Conservation (phyloP, 768 basidiomycete species). For the Russula olivacea region DNA sequence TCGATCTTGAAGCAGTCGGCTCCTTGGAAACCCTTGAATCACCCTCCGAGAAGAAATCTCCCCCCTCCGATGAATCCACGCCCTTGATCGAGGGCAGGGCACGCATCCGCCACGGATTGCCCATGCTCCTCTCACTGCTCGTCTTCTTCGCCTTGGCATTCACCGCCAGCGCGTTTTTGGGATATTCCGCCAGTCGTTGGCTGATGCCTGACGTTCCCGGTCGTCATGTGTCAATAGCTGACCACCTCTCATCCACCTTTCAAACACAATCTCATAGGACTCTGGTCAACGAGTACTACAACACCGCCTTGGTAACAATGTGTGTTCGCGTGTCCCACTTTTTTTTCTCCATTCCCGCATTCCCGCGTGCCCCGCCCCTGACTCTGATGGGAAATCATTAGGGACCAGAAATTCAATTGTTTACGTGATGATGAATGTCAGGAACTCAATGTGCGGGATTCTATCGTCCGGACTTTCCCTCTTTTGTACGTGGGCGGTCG, state of each 20-base stretch:
- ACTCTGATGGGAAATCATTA: background rate
- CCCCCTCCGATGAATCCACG: background rate
- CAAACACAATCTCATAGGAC: background rate
- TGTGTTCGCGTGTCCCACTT: background rate
- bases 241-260: background rate
- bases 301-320: background rate
- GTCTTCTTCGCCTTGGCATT: constrained; percentile 1
- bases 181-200: background rate
- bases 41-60: background rate
- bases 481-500: background rate
- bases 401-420: background rate
- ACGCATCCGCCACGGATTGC: background rate
- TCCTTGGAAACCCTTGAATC: background rate
- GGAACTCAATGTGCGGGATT: background rate
- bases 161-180: constrained; percentile 6
- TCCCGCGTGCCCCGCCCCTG: background rate
- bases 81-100: background rate
- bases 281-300: background rate
- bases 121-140: background rate
- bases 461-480: background rate
- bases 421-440: background rate
- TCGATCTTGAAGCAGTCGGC: constrained; percentile 8
- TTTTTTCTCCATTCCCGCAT: background rate
- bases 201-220: background rate
- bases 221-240: background rate